phyloP scores from a whole-genome alignment of 768 basidiomycete genomes.

The Pleurotus citrinopileatus region DNA sequence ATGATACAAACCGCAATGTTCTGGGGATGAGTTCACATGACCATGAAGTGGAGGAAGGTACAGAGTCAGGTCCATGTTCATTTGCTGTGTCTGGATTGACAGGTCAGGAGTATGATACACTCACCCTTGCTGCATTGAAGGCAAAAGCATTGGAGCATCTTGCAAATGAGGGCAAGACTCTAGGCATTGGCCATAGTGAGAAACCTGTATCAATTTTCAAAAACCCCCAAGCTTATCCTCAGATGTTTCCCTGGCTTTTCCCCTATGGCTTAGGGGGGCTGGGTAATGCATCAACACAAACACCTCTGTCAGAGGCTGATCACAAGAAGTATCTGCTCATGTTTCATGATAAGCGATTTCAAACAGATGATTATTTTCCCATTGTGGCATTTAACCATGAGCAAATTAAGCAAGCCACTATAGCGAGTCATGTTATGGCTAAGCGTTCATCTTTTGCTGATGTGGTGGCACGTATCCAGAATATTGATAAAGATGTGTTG shows the following conservation, averaged over 20 bases:
- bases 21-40: background rate
- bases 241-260: conserved; percentile 33
- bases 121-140: conserved; percentile 16
- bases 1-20: background rate
- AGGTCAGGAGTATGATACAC: conserved; percentile 16
- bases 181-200: conserved; percentile 19
- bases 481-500: conserved; percentile 20
- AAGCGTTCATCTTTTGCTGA: background rate
- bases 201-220: conserved; percentile 18
- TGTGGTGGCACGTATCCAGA: conserved; percentile 13
- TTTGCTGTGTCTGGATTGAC: conserved; percentile 6
- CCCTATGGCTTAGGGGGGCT: conserved; percentile 25
- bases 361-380: conserved; percentile 25
- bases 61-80: background rate
- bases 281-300: background rate
- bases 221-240: conserved; percentile 27
- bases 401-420: conserved; percentile 2
- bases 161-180: conserved; percentile 11
- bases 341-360: conserved; percentile 38
- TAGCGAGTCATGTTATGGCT: background rate
- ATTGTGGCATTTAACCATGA: conserved; percentile 6
- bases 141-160: conserved; percentile 22
- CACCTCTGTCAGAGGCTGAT: conserved; percentile 13
- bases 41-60: background rate
- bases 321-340: conserved; percentile 25